phyloP scores from a whole-genome alignment of 1,139 yeast genomes.

The Nakaseomyces glabratus region DNA sequence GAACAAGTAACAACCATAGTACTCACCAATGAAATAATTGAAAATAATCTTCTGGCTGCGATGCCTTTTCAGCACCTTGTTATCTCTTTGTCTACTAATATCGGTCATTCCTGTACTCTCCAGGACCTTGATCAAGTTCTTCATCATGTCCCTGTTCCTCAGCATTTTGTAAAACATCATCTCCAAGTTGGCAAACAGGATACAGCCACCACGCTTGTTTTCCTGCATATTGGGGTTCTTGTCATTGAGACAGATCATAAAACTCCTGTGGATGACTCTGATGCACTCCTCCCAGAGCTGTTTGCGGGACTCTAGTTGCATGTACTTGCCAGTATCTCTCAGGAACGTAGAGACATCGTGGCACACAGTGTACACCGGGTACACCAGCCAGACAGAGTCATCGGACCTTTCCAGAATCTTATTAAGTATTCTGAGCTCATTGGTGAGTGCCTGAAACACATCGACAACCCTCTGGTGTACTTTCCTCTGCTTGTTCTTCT shows the following conservation, averaged over 20 bases:
- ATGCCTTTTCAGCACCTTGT: constrained; percentile 26
- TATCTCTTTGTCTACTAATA: constrained; percentile 34
- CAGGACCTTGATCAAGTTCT: constrained; percentile 68
- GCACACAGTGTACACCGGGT: constrained; percentile 11
- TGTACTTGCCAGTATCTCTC: constrained; percentile 7
- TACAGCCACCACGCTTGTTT: constrained; percentile 59
- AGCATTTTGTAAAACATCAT: constrained; percentile 65
- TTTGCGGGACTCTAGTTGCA: constrained; percentile 18
- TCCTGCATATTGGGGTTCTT: constrained; percentile 43
- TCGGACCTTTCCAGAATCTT: constrained; percentile 46
- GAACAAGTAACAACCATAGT: constrained; percentile 25
- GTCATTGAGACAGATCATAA: constrained; percentile 73
- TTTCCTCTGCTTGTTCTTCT: constrained; percentile 8
- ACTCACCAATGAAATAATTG: constrained; percentile 27
- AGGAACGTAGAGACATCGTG: constrained; percentile 1
- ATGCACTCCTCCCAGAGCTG: constrained; percentile 46
- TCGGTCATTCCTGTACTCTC: constrained; percentile 31
- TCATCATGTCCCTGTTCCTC: constrained; percentile 66
- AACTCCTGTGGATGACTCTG: constrained; percentile 56
- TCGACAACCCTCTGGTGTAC: constrained; percentile 7
- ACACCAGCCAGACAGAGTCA: constrained; percentile 60
- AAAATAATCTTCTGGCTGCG: constrained; percentile 17
- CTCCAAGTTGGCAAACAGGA: constrained; percentile 64
- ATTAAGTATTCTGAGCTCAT: constrained; percentile 38
- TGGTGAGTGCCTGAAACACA: constrained; percentile 7